Conservation (phyloP, 164 flowering plant genomes). For the Magnolia sinica region DNA sequence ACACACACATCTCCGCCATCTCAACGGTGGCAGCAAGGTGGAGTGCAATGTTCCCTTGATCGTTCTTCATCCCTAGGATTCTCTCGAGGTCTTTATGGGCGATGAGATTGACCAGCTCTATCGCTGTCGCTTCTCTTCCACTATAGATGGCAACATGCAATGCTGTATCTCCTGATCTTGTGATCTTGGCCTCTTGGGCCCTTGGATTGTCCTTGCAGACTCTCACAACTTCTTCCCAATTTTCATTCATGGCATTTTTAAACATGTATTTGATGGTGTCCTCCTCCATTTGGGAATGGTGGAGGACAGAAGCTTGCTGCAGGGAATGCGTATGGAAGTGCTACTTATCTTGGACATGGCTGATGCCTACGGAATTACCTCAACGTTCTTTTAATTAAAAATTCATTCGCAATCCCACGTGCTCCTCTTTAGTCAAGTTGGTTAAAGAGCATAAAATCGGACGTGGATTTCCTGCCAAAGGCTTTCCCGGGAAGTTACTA, state of each 20-base stretch:
- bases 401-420: too few species aligned
- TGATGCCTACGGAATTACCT: too few species aligned
- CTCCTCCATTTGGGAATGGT: too few species aligned
- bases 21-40: conserved; percentile 25
- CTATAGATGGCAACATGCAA: conserved; percentile 30
- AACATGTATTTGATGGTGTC: too few species aligned
- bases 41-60: conserved; percentile 23
- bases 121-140: conserved; percentile 12
- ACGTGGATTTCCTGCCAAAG: too few species aligned
- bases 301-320: too few species aligned
- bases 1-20: conserved; percentile 14
- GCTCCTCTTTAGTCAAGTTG: too few species aligned
- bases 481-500: too few species aligned
- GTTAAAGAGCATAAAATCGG: too few species aligned
- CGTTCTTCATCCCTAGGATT: conserved; percentile 11
- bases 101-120: conserved; percentile 8
- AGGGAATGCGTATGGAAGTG: too few species aligned
- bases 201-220: neutral
- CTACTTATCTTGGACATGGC: too few species aligned
- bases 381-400: too few species aligned
- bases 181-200: neutral
- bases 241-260: neutral
- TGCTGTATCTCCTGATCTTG: conserved; percentile 28
- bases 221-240: neutral
- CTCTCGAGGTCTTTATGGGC: neutral